These are phyloP conservation scores for Pyrus communis DNA, from an alignment of 306 rosid genomes.

Conservation along the genomic window DNA sequence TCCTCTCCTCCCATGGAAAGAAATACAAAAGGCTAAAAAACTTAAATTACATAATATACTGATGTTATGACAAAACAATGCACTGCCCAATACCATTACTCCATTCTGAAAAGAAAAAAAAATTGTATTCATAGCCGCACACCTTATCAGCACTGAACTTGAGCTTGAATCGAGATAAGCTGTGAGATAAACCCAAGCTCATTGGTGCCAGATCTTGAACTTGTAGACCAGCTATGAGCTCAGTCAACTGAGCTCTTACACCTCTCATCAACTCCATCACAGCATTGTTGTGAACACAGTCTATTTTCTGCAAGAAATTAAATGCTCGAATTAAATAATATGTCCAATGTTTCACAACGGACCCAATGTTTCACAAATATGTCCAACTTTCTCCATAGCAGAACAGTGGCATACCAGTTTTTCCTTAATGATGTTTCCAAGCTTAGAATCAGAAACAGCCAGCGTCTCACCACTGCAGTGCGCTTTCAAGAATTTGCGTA, in stretches of 20 bases:
- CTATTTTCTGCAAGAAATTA: slow-evolving; percentile 60
- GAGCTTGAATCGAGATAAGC: slow-evolving; percentile 79
- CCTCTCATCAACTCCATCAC: slow-evolving; percentile 98
- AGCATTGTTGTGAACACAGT: slow-evolving; percentile 68
- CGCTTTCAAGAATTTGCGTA: slow-evolving; percentile 74
- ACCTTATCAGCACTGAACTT: slow-evolving; percentile 98
- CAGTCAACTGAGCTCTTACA: slow-evolving; percentile 69
- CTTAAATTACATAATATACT: background rate
- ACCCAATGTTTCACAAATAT: background rate
- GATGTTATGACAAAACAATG: background rate
- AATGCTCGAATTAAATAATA: background rate
- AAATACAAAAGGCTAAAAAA: background rate
- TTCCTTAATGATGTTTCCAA: slow-evolving; percentile 77
- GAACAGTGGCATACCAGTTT: slow-evolving; percentile 49
- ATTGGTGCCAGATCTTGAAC: slow-evolving; percentile 92
- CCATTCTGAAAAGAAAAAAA: background rate
- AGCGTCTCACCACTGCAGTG: slow-evolving; percentile 71
- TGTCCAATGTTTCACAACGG: background rate
- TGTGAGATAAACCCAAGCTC: slow-evolving; percentile 95
- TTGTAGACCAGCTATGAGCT: slow-evolving; percentile 69
- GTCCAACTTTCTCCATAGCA: background rate
- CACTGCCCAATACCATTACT: background rate
- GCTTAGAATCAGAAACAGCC: slow-evolving; percentile 88
- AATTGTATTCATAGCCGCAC: background rate
- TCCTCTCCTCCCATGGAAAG: background rate